Evolutionary conservation across 2,329 filamentous ascomycete genomes (phyloP), one percentile per base, ranked within the genome.

Genomic region (Talaromyces verruculosus): DNA sequence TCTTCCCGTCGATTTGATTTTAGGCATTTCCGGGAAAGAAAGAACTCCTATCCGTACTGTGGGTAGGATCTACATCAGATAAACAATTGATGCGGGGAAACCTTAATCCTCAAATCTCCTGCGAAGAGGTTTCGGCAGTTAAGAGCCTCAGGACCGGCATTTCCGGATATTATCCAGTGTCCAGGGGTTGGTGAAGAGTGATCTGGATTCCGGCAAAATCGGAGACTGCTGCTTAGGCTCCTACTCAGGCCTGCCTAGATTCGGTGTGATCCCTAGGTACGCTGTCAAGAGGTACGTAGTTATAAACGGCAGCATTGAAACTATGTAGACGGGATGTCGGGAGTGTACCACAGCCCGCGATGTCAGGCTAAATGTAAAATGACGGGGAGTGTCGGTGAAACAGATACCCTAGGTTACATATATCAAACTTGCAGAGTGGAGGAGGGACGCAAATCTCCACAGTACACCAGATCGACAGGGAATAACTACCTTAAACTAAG

Each of bases 361-460:
- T 43, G 51, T 17, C 17, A 33, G 17, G 43, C 43, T 45, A 22
- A 45, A 45, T 41, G 43, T 45, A 3, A 22, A 22, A 45, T 39
- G 28, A 60, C 57, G 57, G 57, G 57, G 57, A 60, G 35, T 60
- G 57, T 60, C 57, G 57, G 57, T 60, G 57, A 43, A 60, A 60
- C 57, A 37, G 51, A 10, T 10, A 19, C 6, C 35, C 35, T 37
- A n/a, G 13, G 39, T 41, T 41, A 41, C 39, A 41, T 41, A 17
- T 17, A 41, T 41, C 39, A 41, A 41, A 41, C 39, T 15, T 39
- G 37, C 37, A 17, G 37, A 17, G 37, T 39, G 13, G 37, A 17
- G 37, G 37, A 39, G 37, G 13, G 37, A 39, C 37, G 37, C 13
- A 39, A 17, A 39, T 17, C 37, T 39, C 37, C 37, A 39, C 37